phyloP scores from a whole-genome alignment of 805 yeast species.

The Tetrapisispora namnaoensis region DNA sequence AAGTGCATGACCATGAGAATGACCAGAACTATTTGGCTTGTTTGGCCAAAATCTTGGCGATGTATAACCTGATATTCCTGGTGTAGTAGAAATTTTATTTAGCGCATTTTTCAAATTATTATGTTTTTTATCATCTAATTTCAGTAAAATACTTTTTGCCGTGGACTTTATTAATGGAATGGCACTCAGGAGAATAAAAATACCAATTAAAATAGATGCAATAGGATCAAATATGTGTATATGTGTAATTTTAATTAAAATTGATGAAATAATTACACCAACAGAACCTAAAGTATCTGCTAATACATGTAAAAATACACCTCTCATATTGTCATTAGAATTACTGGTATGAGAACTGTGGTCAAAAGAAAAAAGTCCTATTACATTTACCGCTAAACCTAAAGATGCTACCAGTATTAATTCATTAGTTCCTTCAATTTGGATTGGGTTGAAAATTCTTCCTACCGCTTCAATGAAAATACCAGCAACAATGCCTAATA shows the following conservation, averaged over 20 bases:
- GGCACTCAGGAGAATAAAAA: conserved; percentile 70
- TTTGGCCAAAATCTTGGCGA: conserved; percentile 90
- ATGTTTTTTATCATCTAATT: conserved; percentile 52
- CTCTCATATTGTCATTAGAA: conserved; percentile 70
- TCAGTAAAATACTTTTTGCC: conserved; percentile 58
- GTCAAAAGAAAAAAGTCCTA: conserved; percentile 90
- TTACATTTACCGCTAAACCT: conserved; percentile 80
- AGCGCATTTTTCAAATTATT: conserved; percentile 51
- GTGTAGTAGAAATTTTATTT: conserved; percentile 54
- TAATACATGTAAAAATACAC: conserved; percentile 83
- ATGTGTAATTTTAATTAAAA: conserved; percentile 57
- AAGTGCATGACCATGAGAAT: conserved; percentile 24
- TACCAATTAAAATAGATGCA: conserved; percentile 81
- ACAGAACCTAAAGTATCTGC: conserved; percentile 97
- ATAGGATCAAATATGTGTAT: conserved; percentile 82
- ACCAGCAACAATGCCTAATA: conserved; percentile 82
- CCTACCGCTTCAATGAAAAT: conserved; percentile 81
- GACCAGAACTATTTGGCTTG: conserved; percentile 19
- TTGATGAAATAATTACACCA: conserved; percentile 88
- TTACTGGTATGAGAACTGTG: conserved; percentile 55
- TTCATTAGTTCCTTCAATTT: conserved; percentile 70
- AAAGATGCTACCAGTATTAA: conserved; percentile 71
- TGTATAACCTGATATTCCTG: conserved; percentile 77
- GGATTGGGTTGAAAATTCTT: conserved; percentile 68
- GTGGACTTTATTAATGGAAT: conserved; percentile 77